Conservation (phyloP, 2,329 filamentous ascomycete genomes). For the Escovopsis weberi region DNA sequence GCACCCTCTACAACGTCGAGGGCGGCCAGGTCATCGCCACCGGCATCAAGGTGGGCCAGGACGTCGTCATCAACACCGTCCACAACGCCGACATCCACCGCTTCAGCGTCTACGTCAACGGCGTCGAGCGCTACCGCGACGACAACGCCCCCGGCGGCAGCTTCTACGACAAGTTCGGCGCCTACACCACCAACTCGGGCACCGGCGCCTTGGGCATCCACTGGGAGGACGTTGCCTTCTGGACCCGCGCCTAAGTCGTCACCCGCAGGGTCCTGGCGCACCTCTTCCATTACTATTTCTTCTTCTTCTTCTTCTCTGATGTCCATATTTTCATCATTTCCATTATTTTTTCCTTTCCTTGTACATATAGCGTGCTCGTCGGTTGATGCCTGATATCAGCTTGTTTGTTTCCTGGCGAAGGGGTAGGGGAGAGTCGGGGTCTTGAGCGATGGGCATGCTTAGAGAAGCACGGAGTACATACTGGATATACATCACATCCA, state of each 20-base stretch:
- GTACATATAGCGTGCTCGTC: no score
- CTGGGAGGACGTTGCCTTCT: slow-evolving; percentile 10
- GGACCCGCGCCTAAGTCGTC: slow-evolving; percentile 1
- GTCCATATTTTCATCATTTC: no score
- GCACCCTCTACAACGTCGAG: slow-evolving; percentile 10
- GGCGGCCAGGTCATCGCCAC: slow-evolving; percentile 9
- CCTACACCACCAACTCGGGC: slow-evolving; percentile 12
- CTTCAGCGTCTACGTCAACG: slow-evolving; percentile 13
- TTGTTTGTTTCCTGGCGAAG: no score
- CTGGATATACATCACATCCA: no score
- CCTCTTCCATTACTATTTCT: no score
- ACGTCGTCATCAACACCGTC: slow-evolving; percentile 12
- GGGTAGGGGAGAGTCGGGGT: no score
- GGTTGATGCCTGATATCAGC: no score
- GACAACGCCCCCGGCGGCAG: slow-evolving; percentile 9
- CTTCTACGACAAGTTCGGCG: slow-evolving; percentile 14
- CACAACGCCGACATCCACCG: slow-evolving; percentile 8
- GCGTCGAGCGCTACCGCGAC: slow-evolving; percentile 8
- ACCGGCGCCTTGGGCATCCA: slow-evolving; percentile 9
- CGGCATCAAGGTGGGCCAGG: slow-evolving; percentile 7
- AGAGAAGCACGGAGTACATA: no score
- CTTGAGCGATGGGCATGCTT: no score
- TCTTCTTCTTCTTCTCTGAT: no score
- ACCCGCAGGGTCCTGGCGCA: no score
- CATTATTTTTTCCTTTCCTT: no score